Evolutionary conservation across 345 rosid genomes (phyloP).

Genomic region (Dipteronia dyeriana): DNA sequence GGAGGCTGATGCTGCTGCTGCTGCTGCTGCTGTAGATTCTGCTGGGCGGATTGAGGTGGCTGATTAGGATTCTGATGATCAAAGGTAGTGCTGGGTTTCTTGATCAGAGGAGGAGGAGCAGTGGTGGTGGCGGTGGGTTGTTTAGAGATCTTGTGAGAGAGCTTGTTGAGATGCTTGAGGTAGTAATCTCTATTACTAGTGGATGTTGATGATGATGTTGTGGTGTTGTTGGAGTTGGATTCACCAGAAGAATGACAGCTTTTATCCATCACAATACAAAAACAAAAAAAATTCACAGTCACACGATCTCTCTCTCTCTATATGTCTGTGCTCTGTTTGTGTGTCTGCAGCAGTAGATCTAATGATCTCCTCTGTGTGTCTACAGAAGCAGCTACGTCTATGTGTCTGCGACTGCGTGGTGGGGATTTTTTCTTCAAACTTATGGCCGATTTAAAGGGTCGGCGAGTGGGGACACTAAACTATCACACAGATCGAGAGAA

Average conservation of each 20-base stretch:
- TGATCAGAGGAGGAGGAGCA: conserved; percentile 22
- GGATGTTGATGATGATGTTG: conserved; percentile 9
- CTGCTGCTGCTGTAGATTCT: conserved; percentile 14
- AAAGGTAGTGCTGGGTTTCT: conserved; percentile 35
- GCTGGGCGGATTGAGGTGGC: conserved; percentile 30
- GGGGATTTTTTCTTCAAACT: neutral
- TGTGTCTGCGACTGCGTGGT: neutral
- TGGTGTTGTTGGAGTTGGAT: conserved; percentile 33
- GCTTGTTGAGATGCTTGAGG: conserved; percentile 73
- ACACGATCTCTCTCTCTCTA: conserved; percentile 1
- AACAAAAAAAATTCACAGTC: neutral
- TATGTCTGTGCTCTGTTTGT: neutral
- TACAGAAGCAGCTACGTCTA: conserved; percentile 15
- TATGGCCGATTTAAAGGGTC: conserved; percentile 15
- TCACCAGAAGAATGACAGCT: conserved; percentile 57
- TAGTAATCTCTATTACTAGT: conserved; percentile 38
- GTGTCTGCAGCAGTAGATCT: conserved; percentile 12
- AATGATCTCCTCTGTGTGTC: conserved; percentile 1
- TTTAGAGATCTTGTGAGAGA: conserved; percentile 86
- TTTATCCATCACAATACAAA: conserved; percentile 48
- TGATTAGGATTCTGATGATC: conserved; percentile 29
- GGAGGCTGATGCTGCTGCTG: conserved; percentile 76
- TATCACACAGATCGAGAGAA: neutral
- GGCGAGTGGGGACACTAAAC: conserved; percentile 21
- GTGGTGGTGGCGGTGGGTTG: conserved; percentile 20